Evolutionary conservation across 495 filamentous ascomycete species (phyloP).

Genomic region (Darksidea phi): DNA sequence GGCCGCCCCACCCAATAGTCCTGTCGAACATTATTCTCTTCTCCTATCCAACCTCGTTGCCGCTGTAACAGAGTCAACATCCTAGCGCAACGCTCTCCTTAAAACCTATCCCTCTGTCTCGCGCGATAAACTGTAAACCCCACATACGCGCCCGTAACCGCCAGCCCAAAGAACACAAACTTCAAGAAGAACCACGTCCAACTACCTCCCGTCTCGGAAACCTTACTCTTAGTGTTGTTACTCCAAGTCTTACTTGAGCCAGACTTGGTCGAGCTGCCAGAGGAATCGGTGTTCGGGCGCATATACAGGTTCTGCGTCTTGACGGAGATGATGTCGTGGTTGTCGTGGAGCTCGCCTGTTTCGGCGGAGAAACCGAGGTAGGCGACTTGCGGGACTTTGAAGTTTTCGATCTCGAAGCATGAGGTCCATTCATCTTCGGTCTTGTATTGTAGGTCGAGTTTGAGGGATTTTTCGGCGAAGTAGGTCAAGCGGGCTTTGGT

Average conservation of each 20-base stretch:
- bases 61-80: neutral
- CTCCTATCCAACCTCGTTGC: neutral
- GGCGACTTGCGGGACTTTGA: slow-evolving; percentile 81
- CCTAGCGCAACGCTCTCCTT: neutral
- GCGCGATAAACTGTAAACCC: slow-evolving; percentile 81
- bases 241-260: slow-evolving; percentile 10
- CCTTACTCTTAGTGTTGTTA: slow-evolving; percentile 26
- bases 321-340: slow-evolving; percentile 94
- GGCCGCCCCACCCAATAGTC: neutral
- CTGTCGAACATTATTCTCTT: neutral
- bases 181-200: slow-evolving; percentile 95
- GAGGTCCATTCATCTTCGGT: slow-evolving; percentile 79
- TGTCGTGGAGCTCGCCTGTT: slow-evolving; percentile 94
- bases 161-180: slow-evolving; percentile 70
- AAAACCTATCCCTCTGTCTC: slow-evolving; percentile 75
- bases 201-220: slow-evolving; percentile 54
- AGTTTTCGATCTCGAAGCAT: slow-evolving; percentile 72
- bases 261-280: slow-evolving; percentile 43
- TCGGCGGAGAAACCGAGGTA: slow-evolving; percentile 96
- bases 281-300: slow-evolving; percentile 48
- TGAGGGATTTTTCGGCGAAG: slow-evolving; percentile 92
- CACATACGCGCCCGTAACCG: slow-evolving; percentile 70
- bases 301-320: slow-evolving; percentile 83
- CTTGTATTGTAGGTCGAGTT: slow-evolving; percentile 93
- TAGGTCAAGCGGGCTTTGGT: slow-evolving; percentile 90